A percentile compares a stretch with the other conserved stretches of the same genome.
Evolutionary conservation across 2,329 filamentous ascomycete species (phyloP).

Genomic region (Ophiostoma angusticollis): DNA sequence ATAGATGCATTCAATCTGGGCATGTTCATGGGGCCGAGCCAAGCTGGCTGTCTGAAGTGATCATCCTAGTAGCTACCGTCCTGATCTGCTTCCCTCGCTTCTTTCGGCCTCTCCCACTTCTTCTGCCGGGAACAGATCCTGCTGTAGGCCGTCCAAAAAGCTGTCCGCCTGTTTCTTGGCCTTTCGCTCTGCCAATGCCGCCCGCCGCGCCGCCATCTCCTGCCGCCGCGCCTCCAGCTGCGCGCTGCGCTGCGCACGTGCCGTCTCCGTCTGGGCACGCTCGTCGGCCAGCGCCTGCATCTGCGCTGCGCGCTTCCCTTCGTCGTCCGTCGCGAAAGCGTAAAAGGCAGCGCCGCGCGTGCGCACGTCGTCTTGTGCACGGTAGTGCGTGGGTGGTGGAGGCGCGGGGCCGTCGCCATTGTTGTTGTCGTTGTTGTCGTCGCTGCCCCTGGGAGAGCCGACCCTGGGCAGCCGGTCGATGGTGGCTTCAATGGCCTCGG

Average conservation of each 20-base stretch:
- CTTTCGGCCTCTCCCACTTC: background rate
- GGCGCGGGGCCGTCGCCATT: too few relatives aligned
- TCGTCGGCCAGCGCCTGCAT: constrained; percentile 63
- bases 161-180: constrained; percentile 24
- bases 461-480: constrained; percentile 66
- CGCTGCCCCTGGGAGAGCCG: constrained; percentile 35
- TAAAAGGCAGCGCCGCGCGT: constrained; percentile 88
- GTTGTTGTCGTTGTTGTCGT: constrained; percentile 20
- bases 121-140: constrained; percentile 1
- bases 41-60: too few relatives aligned
- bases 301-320: constrained; percentile 50
- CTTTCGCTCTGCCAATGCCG: constrained; percentile 37
- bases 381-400: constrained; percentile 65
- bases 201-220: constrained; percentile 51
- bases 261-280: constrained; percentile 53
- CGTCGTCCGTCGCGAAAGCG: constrained; percentile 71
- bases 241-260: constrained; percentile 43
- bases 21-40: background rate
- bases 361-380: constrained; percentile 69
- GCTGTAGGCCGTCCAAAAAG: constrained; percentile 24
- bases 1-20: background rate
- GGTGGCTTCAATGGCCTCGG: constrained; percentile 61
- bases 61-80: too few relatives aligned
- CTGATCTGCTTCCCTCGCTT: background rate
- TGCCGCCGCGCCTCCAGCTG: constrained; percentile 48